Conservation (phyloP, 2,329 filamentous ascomycete genomes). For the Fusarium verrucosum region DNA sequence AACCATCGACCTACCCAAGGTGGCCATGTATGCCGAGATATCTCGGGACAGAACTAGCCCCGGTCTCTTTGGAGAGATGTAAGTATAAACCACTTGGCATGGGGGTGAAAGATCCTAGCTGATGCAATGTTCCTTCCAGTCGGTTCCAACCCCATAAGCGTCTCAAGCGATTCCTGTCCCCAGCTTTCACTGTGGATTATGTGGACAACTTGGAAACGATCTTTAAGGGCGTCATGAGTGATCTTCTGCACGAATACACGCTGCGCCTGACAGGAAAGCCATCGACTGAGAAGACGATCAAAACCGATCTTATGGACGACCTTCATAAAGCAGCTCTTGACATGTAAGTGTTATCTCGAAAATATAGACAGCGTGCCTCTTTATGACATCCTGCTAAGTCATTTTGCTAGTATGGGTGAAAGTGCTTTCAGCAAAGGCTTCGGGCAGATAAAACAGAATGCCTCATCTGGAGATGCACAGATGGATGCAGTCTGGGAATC, state of each 20-base stretch:
- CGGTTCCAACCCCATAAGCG: background rate
- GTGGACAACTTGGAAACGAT: background rate
- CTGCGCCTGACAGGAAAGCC: accelerated
- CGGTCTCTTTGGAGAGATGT: background rate
- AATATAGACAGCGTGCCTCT: too few species aligned
- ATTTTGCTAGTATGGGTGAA: background rate
- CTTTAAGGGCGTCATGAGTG: background rate
- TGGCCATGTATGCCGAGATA: background rate
- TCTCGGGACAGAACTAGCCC: background rate
- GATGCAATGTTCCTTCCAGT: background rate
- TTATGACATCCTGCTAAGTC: too few species aligned
- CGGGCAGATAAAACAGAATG: background rate
- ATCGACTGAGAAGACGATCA: background rate
- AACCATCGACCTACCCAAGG: background rate
- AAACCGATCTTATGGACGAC: background rate
- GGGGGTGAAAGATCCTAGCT: accelerated
- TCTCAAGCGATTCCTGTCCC: background rate
- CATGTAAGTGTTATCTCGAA: background rate
- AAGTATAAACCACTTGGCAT: too few species aligned
- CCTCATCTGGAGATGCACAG: background rate
- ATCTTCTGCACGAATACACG: background rate
- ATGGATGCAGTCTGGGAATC: background rate
- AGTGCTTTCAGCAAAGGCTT: background rate
- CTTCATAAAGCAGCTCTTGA: background rate
- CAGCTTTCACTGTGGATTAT: background rate